Evolutionary conservation across 2,329 filamentous ascomycete species (phyloP).

Genomic region (Sporothrix pallida): DNA sequence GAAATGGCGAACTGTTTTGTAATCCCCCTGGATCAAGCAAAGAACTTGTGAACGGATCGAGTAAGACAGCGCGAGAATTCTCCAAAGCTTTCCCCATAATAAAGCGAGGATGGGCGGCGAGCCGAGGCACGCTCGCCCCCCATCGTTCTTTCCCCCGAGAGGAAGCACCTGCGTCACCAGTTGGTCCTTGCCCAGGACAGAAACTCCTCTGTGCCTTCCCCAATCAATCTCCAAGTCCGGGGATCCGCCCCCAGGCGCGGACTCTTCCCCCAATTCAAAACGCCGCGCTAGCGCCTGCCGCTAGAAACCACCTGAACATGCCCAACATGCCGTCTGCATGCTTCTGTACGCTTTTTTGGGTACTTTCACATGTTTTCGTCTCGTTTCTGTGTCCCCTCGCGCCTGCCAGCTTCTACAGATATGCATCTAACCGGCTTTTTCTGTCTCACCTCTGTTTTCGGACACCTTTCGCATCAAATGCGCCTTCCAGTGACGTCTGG

Average conservation of each 20-base stretch:
- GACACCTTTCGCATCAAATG: not conserved
- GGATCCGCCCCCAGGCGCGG: constrained; percentile 27
- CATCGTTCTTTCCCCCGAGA: constrained; percentile 23
- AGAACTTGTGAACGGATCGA: constrained; percentile 17
- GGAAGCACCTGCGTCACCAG: constrained; percentile 33
- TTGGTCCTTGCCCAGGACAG: not conserved
- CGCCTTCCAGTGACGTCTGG: not conserved
- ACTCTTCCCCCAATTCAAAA: not conserved
- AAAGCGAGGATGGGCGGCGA: constrained; percentile 17
- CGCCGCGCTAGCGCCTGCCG: constrained; percentile 26
- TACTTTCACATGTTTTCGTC: constrained; percentile 28
- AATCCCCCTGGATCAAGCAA: constrained; percentile 7
- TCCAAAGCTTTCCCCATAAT: constrained; percentile 28
- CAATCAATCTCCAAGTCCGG: constrained; percentile 29
- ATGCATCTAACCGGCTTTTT: constrained; percentile 18
- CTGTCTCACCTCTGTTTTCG: not conserved
- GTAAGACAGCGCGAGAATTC: constrained; percentile 16
- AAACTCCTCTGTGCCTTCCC: constrained; percentile 14
- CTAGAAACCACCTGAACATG: constrained; percentile 29
- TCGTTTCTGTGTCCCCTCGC: not conserved
- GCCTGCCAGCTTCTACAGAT: constrained; percentile 9
- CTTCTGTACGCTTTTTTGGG: not conserved
- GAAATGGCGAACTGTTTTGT: constrained; percentile 26
- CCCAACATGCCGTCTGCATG: not conserved
- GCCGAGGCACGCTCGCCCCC: constrained; percentile 34